Percentiles rank a stretch among this genome's conserved stretches.
These are phyloP conservation scores for Leptographium radiaticola DNA, from an alignment of 2,329 filamentous ascomycete genomes.

Conservation along the genomic window DNA sequence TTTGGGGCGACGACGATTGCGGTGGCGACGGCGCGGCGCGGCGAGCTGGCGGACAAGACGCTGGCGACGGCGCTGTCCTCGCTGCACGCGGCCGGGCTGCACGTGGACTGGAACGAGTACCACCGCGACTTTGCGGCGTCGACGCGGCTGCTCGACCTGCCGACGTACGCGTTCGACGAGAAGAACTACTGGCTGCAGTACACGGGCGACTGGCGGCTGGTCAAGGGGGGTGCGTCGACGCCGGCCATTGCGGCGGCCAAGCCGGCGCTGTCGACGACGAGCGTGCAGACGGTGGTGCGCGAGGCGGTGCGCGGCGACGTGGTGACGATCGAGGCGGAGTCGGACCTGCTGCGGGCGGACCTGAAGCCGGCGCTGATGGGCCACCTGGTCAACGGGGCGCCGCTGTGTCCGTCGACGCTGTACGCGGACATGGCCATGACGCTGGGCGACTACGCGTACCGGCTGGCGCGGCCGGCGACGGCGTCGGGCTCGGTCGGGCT, in stretches of 20 bases:
- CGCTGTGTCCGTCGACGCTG: slow-evolving; percentile 49
- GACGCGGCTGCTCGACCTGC: slow-evolving; percentile 44
- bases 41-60: slow-evolving; percentile 51
- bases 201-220: slow-evolving; percentile 57
- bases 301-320: slow-evolving; percentile 50
- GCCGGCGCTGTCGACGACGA: slow-evolving; percentile 48
- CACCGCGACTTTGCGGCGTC: slow-evolving; percentile 34
- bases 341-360: slow-evolving; percentile 51
- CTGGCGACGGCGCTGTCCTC: slow-evolving; percentile 42
- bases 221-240: slow-evolving; percentile 44
- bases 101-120: slow-evolving; percentile 59
- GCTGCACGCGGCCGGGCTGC: slow-evolving; percentile 47
- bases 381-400: slow-evolving; percentile 54
- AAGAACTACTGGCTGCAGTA: slow-evolving; percentile 59
- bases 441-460: slow-evolving; percentile 55
- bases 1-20: slow-evolving; percentile 40
- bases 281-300: slow-evolving; percentile 49
- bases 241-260: slow-evolving; percentile 23
- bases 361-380: slow-evolving; percentile 48
- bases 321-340: slow-evolving; percentile 49
- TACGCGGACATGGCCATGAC: slow-evolving; percentile 36
- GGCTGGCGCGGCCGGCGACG: slow-evolving; percentile 41
- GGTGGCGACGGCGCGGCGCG: slow-evolving; percentile 47
- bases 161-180: slow-evolving; percentile 58
- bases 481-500: slow-evolving; percentile 33